Conservation (phyloP, 768 basidiomycete species). For the Trametes punicea region DNA sequence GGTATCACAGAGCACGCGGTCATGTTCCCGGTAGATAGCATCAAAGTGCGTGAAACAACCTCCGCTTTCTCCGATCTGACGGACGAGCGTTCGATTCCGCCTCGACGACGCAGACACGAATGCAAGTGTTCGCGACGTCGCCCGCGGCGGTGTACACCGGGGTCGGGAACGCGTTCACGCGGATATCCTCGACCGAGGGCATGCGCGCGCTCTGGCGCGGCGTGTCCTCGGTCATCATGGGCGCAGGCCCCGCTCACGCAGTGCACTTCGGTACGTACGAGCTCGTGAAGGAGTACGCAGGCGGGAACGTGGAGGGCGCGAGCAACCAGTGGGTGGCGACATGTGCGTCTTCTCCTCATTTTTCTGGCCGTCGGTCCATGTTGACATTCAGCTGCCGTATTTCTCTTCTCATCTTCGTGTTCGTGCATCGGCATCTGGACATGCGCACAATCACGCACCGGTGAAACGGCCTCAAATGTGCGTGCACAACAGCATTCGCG, state of each 20-base stretch:
- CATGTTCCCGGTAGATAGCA: slow-evolving; percentile 98
- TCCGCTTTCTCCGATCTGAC: neutral
- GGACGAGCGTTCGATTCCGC: neutral
- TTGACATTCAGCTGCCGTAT: neutral
- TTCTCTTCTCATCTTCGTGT: neutral
- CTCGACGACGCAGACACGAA: slow-evolving; percentile 84
- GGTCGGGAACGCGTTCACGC: slow-evolving; percentile 85
- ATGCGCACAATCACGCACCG: neutral
- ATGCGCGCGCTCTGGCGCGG: slow-evolving; percentile 91
- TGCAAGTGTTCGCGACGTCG: slow-evolving; percentile 93
- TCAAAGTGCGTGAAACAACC: slow-evolving; percentile 68
- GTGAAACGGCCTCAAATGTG: too few relatives aligned
- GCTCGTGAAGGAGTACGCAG: slow-evolving; percentile 87
- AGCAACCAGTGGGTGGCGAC: slow-evolving; percentile 87
- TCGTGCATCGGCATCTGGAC: neutral
- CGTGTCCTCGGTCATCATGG: slow-evolving; percentile 91
- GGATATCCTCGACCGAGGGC: slow-evolving; percentile 94
- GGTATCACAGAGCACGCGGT: slow-evolving; percentile 99
- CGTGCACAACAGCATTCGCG: slow-evolving; percentile 84
- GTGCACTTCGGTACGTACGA: slow-evolving; percentile 97
- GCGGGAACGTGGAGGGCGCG: slow-evolving; percentile 65
- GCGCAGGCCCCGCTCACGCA: slow-evolving; percentile 97
- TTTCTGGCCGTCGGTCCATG: neutral
- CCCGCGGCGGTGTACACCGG: slow-evolving; percentile 85
- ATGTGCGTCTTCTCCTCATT: slow-evolving; percentile 49